Percentiles rank a stretch among this genome's conserved stretches.
phyloP scores from a whole-genome alignment of 441 rosid species.

The Adansonia grandidieri region DNA sequence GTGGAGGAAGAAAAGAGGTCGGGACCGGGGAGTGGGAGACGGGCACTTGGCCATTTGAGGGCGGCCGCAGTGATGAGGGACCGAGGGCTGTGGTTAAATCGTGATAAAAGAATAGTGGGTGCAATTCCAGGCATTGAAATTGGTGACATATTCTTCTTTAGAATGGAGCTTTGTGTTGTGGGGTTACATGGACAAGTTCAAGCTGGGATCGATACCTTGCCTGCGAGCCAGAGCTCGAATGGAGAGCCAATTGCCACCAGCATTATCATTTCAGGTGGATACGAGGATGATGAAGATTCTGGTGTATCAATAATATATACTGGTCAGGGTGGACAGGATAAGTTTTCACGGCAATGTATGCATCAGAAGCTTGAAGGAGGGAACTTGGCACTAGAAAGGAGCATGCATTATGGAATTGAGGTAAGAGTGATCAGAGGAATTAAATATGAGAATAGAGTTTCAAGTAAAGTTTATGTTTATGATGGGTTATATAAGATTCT shows the following conservation, averaged over 20 bases:
- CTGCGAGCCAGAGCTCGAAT: slow-evolving; percentile 62
- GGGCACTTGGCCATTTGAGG: slow-evolving; percentile 63
- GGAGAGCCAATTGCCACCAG: slow-evolving; percentile 87
- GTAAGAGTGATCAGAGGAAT: slow-evolving; percentile 86
- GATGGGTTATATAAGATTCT: slow-evolving; percentile 75
- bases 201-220: slow-evolving; percentile 79
- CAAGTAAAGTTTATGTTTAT: slow-evolving; percentile 75
- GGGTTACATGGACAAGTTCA: slow-evolving; percentile 83
- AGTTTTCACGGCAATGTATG: slow-evolving; percentile 56
- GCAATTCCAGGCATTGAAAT: slow-evolving; percentile 70
- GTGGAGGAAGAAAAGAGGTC: slow-evolving; percentile 48
- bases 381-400: slow-evolving; percentile 82
- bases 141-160: slow-evolving; percentile 74
- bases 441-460: slow-evolving; percentile 56
- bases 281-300: slow-evolving; percentile 82
- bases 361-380: slow-evolving; percentile 85
- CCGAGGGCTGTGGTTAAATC: slow-evolving; percentile 64
- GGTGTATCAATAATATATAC: slow-evolving; percentile 73
- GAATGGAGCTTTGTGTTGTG: slow-evolving; percentile 71
- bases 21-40: slow-evolving; percentile 36
- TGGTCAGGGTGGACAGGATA: slow-evolving; percentile 92
- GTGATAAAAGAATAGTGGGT: slow-evolving; percentile 78
- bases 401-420: slow-evolving; percentile 87
- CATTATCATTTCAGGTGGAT: slow-evolving; percentile 78
- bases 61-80: slow-evolving; percentile 69